A percentile compares a stretch with the other conserved stretches of the same genome.
Evolutionary conservation across 2,329 filamentous ascomycete genomes (phyloP).

Genomic region (Capronia coronata): DNA sequence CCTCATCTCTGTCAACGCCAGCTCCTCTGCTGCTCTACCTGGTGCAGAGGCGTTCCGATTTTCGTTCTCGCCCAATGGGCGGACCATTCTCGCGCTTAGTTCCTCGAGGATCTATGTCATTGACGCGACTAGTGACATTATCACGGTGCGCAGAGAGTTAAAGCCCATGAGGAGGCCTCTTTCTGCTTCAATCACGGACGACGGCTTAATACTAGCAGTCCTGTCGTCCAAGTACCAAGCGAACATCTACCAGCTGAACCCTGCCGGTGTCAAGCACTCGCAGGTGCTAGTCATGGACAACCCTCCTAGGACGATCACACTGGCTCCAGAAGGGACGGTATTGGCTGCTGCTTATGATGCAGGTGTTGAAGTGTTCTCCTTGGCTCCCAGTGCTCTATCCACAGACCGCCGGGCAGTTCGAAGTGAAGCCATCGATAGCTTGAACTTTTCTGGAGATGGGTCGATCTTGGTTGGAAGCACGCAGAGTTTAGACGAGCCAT

Average conservation of each 20-base stretch:
- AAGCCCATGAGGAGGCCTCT: slow-evolving; percentile 71
- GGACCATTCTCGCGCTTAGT: slow-evolving; percentile 71
- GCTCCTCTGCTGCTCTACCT: slow-evolving; percentile 70
- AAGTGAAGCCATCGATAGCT: slow-evolving; percentile 65
- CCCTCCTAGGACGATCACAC: slow-evolving; percentile 66
- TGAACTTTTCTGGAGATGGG: slow-evolving; percentile 71
- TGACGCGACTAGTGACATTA: slow-evolving; percentile 54
- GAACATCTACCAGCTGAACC: slow-evolving; percentile 70
- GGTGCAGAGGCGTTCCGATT: slow-evolving; percentile 83
- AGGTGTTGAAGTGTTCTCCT: slow-evolving; percentile 78
- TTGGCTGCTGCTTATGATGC: slow-evolving; percentile 79
- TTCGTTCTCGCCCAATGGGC: slow-evolving; percentile 67
- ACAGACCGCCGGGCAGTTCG: slow-evolving; percentile 70
- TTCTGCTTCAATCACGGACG: slow-evolving; percentile 70
- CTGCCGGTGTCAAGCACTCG: slow-evolving; percentile 60
- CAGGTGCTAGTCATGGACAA: slow-evolving; percentile 73
- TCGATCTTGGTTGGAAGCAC: slow-evolving; percentile 74
- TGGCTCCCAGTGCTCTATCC: slow-evolving; percentile 56
- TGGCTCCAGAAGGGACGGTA: slow-evolving; percentile 75
- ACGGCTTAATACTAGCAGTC: slow-evolving; percentile 69
- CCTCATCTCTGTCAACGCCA: slow-evolving; percentile 75
- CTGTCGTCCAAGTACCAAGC: slow-evolving; percentile 76
- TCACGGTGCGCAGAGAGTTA: slow-evolving; percentile 67
- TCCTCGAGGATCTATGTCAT: slow-evolving; percentile 78
- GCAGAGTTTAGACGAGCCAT: slow-evolving; percentile 56